These are phyloP conservation scores for Neoarthrinium moseri DNA, from an alignment of 2,329 filamentous ascomycete genomes.

Conservation along the genomic window DNA sequence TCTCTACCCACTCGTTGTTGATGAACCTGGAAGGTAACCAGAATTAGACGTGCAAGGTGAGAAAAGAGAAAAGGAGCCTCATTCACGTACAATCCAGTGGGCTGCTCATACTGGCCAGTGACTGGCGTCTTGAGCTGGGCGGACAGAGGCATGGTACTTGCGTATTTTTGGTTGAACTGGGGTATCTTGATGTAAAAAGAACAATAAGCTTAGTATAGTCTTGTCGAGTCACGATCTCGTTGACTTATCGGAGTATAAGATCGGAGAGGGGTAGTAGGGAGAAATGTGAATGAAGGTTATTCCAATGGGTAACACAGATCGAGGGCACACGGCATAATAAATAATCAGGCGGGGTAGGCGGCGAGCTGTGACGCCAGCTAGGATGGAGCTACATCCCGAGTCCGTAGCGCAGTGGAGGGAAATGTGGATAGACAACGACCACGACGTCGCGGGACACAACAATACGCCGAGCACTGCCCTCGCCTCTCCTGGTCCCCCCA, in stretches of 20 bases:
- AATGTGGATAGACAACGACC: not conserved
- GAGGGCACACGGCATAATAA: too few relatives aligned
- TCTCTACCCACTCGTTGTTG: slow-evolving; percentile 87
- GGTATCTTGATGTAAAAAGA: slow-evolving; percentile 2
- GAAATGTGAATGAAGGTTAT: too few relatives aligned
- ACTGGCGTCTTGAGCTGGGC: slow-evolving; percentile 67
- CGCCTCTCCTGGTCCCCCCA: not conserved
- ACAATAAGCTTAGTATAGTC: too few relatives aligned
- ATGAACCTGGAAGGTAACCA: slow-evolving; percentile 62
- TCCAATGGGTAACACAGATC: too few relatives aligned
- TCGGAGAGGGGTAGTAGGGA: too few relatives aligned
- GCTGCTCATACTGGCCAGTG: slow-evolving; percentile 58
- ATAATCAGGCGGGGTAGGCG: not conserved
- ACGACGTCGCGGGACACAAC: slow-evolving; percentile 1
- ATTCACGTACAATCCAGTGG: slow-evolving; percentile 57
- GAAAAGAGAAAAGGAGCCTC: not conserved
- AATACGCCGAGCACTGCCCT: not conserved
- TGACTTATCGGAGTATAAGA: too few relatives aligned
- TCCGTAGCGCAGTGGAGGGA: not conserved
- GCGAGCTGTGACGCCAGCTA: not conserved
- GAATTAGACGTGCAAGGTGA: too few relatives aligned
- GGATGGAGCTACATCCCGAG: not conserved
- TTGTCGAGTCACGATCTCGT: too few relatives aligned
- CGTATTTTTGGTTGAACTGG: not conserved
- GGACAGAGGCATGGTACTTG: slow-evolving; percentile 46